Evolutionary conservation across 2,329 filamentous ascomycete genomes (phyloP).

Genomic region (Exophiala mesophila): DNA sequence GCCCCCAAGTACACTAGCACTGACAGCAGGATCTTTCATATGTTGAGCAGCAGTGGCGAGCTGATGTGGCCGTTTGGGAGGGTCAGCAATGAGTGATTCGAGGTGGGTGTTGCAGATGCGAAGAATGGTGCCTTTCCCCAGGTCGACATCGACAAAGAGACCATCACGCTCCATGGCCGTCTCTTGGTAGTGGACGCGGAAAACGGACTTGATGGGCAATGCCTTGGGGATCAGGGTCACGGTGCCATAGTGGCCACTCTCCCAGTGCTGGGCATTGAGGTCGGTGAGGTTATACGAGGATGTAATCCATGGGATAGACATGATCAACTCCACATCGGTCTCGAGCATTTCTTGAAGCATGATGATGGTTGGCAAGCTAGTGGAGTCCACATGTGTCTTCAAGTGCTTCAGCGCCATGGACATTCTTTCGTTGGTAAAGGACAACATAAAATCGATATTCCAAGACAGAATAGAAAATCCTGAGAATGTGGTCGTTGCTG

Average conservation of each 20-base stretch:
- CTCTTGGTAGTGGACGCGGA: conserved; percentile 48
- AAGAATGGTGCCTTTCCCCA: conserved; percentile 30
- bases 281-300: conserved; percentile 48
- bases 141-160: conserved; percentile 49
- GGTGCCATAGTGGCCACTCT: conserved; percentile 48
- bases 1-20: conserved; percentile 46
- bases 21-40: conserved; percentile 33
- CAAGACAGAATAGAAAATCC: conserved; percentile 39
- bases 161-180: conserved; percentile 51
- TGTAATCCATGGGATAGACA: conserved; percentile 44
- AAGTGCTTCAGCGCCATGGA: conserved; percentile 38
- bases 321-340: conserved; percentile 44
- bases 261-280: conserved; percentile 41
- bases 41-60: conserved; percentile 41
- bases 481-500: background rate
- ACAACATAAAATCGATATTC: conserved; percentile 47
- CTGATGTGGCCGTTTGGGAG: conserved; percentile 48
- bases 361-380: conserved; percentile 36
- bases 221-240: conserved; percentile 48
- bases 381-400: conserved; percentile 28
- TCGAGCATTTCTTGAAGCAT: conserved; percentile 51
- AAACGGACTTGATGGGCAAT: conserved; percentile 42
- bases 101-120: conserved; percentile 55
- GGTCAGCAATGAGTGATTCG: conserved; percentile 48
- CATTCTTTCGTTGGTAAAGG: conserved; percentile 38